A percentile compares a stretch with the other conserved stretches of the same genome.
These are phyloP conservation scores for Grigorovia transvaalensis DNA, from an alignment of 805 yeast species.

Conservation along the genomic window DNA sequence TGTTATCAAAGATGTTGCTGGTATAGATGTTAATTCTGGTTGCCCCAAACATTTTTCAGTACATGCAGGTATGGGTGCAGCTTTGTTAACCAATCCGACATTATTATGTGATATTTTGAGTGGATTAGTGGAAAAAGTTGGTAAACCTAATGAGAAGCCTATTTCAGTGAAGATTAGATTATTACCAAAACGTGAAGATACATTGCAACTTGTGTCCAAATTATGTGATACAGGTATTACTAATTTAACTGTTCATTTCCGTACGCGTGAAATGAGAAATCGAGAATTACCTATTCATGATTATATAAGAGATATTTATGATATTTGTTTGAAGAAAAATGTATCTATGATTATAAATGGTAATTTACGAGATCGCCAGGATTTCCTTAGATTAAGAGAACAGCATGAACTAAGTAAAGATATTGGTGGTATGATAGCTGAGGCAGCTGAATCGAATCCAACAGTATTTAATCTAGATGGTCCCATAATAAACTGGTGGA, in stretches of 20 bases:
- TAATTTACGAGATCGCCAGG: conserved; percentile 45
- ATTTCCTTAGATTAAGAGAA: conserved; percentile 41
- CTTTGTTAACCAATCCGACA: conserved; percentile 74
- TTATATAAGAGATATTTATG: conserved; percentile 50
- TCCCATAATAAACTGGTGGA: conserved; percentile 41
- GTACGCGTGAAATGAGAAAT: conserved; percentile 81
- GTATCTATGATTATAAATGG: conserved; percentile 82
- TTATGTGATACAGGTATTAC: conserved; percentile 70
- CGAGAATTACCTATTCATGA: conserved; percentile 72
- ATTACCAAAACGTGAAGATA: conserved; percentile 50
- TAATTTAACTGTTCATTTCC: conserved; percentile 83
- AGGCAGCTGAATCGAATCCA: conserved; percentile 80
- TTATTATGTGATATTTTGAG: conserved; percentile 56
- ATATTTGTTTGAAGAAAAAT: conserved; percentile 47
- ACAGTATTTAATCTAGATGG: conserved; percentile 45
- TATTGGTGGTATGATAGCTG: conserved; percentile 91
- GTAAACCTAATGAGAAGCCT: conserved; percentile 63
- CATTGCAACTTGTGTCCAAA: conserved; percentile 47
- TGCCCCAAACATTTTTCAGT: conserved; percentile 94
- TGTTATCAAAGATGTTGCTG: conserved; percentile 79
- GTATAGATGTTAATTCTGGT: conserved; percentile 90
- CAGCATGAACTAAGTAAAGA: conserved; percentile 39
- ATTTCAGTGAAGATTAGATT: conserved; percentile 86
- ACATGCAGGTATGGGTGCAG: conserved; percentile 98
- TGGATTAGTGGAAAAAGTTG: conserved; percentile 67